phyloP scores from a whole-genome alignment of 257 asterid species.

The Paraleonurus japonicus region DNA sequence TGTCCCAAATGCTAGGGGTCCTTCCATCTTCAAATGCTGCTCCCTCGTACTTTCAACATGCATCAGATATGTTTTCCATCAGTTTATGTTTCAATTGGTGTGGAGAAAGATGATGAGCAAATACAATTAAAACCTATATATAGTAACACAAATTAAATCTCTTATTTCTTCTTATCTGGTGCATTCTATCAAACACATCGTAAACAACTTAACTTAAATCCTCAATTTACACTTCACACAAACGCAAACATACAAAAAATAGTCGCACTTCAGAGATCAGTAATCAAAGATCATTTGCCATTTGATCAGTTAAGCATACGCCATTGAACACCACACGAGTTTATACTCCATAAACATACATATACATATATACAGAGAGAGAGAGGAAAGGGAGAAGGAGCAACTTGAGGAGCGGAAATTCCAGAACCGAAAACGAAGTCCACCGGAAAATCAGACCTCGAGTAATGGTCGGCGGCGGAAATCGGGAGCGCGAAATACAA shows the following conservation, averaged over 20 bases:
- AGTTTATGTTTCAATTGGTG: background rate
- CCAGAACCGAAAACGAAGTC: constrained; percentile 41
- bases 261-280: no score
- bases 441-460: constrained; percentile 34
- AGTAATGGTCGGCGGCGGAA: constrained; percentile 18
- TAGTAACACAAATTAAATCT: background rate
- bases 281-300: no score
- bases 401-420: constrained; percentile 34
- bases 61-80: background rate
- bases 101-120: background rate
- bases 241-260: background rate
- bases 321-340: background rate
- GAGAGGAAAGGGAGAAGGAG: background rate
- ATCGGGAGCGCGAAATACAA: constrained; percentile 11
- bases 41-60: constrained; percentile 37
- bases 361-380: background rate
- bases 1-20: constrained; percentile 53
- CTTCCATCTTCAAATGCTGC: constrained; percentile 56
- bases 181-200: background rate
- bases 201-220: background rate
- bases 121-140: background rate
- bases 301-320: background rate
- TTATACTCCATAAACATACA: no score
- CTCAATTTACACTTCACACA: background rate
- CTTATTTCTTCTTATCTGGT: background rate